Conservation (phyloP, 371 early-diverging fungal genomes). For the Mortierella sp. region DNA sequence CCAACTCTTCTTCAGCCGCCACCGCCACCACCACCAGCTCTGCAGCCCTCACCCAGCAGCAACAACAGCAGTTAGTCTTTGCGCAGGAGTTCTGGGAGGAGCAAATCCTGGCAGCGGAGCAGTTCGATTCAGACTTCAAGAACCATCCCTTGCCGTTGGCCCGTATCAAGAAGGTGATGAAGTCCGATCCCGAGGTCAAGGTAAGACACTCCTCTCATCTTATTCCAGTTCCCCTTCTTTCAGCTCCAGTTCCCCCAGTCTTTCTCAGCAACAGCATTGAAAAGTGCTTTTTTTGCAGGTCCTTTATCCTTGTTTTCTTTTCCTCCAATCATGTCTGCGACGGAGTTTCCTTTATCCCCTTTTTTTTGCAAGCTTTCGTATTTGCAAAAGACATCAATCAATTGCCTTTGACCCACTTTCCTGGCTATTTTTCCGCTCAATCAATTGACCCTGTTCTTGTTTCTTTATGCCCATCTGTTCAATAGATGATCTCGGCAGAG, state of each 20-base stretch:
- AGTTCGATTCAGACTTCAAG: slow-evolving; percentile 81
- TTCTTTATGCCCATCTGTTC: neutral
- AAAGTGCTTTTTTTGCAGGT: neutral
- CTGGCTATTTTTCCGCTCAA: too few species aligned
- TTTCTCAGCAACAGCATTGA: neutral
- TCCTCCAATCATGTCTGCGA: neutral
- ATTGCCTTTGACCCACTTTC: neutral
- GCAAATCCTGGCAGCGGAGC: slow-evolving; percentile 65
- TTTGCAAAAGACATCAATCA: neutral
- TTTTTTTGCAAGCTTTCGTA: neutral
- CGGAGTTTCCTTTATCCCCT: slow-evolving; percentile 6
- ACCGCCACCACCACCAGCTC: neutral
- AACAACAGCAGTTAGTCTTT: slow-evolving; percentile 53
- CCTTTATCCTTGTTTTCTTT: neutral
- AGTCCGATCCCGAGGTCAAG: slow-evolving; percentile 93
- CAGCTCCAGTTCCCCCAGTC: neutral
- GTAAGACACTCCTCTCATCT: slow-evolving; percentile 1
- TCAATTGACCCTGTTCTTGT: neutral
- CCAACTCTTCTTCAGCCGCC: neutral
- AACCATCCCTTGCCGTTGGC: slow-evolving; percentile 90
- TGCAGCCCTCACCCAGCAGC: slow-evolving; percentile 8
- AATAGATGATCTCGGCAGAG: slow-evolving; percentile 82
- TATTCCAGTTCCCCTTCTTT: neutral
- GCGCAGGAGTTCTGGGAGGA: slow-evolving; percentile 67
- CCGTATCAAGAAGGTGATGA: slow-evolving; percentile 97